Evolutionary conservation across 2,329 filamentous ascomycete genomes (phyloP).

Genomic region (Massarina eburnea): DNA sequence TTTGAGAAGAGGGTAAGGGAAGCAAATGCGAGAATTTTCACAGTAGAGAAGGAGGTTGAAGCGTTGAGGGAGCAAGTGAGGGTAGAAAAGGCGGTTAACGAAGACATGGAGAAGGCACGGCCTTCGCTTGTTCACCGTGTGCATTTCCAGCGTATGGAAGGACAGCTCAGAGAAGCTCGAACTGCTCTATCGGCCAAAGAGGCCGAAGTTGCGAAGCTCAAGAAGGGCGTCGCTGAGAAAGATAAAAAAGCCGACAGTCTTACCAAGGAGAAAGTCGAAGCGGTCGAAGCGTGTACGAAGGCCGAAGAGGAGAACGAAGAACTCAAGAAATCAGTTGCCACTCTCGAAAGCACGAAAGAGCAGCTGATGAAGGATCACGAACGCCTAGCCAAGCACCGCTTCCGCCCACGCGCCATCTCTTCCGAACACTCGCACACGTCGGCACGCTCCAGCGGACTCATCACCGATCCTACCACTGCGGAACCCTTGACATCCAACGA

Average conservation of each 20-base stretch:
- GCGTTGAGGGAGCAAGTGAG: conserved; percentile 25
- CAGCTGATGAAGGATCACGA: conserved; percentile 38
- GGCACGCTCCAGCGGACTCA: conserved; percentile 27
- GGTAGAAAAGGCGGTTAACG: conserved; percentile 28
- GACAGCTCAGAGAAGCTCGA: conserved; percentile 29
- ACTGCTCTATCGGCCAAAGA: conserved; percentile 22
- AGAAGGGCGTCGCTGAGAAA: conserved; percentile 17
- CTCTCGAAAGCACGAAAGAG: conserved; percentile 31
- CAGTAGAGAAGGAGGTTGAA: conserved; percentile 25
- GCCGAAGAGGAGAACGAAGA: conserved; percentile 30
- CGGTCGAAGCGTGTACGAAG: conserved; percentile 15
- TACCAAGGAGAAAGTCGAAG: conserved; percentile 20
- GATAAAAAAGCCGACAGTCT: conserved; percentile 21
- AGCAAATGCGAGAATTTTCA: conserved; percentile 30
- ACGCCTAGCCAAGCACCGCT: conserved; percentile 24
- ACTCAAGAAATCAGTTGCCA: conserved; percentile 22
- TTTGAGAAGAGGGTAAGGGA: conserved; percentile 34
- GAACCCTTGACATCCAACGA: no score
- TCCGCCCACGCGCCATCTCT: conserved; percentile 21
- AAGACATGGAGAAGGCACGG: conserved; percentile 33
- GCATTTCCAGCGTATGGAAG: conserved; percentile 38
- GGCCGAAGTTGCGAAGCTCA: conserved; percentile 22
- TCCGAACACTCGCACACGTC: conserved; percentile 23
- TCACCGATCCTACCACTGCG: no score
- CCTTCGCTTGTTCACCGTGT: conserved; percentile 36